A percentile compares a stretch with the other conserved stretches of the same genome.
phyloP scores from a whole-genome alignment of 1,284 basidiomycete genomes.

The Anthracocystis panici-leucophaei region DNA sequence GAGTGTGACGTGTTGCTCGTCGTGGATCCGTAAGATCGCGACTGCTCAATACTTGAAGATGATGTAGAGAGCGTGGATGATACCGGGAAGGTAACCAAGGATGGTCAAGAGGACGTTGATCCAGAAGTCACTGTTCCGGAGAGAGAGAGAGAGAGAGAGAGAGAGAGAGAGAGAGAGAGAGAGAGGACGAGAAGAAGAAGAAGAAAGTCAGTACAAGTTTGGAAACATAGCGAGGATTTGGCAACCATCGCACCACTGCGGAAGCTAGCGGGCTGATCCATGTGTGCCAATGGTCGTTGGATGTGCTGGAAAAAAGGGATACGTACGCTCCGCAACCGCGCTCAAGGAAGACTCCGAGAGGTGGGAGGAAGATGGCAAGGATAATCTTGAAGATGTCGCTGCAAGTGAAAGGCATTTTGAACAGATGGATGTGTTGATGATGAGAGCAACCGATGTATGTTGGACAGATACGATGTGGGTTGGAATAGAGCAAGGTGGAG shows the following conservation, averaged over 20 bases:
- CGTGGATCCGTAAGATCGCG: neutral
- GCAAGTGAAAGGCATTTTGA: conserved; percentile 65
- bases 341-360: conserved; percentile 54
- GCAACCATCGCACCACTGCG: neutral
- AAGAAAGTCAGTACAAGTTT: neutral
- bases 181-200: neutral
- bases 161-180: neutral
- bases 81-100: conserved; percentile 61
- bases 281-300: neutral
- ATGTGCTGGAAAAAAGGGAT: neutral
- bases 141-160: neutral
- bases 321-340: conserved; percentile 49
- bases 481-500: neutral
- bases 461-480: neutral
- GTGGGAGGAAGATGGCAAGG: conserved; percentile 52
- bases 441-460: neutral
- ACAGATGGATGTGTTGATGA: neutral
- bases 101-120: conserved; percentile 62
- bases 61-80: conserved; percentile 65
- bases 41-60: conserved; percentile 60
- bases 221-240: neutral
- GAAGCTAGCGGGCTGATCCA: neutral
- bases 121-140: conserved; percentile 37
- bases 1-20: no score
- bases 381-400: conserved; percentile 57